These are phyloP conservation scores for Arthrinium phaeospermum DNA, from an alignment of 2,329 filamentous ascomycete species.

Conservation along the genomic window DNA sequence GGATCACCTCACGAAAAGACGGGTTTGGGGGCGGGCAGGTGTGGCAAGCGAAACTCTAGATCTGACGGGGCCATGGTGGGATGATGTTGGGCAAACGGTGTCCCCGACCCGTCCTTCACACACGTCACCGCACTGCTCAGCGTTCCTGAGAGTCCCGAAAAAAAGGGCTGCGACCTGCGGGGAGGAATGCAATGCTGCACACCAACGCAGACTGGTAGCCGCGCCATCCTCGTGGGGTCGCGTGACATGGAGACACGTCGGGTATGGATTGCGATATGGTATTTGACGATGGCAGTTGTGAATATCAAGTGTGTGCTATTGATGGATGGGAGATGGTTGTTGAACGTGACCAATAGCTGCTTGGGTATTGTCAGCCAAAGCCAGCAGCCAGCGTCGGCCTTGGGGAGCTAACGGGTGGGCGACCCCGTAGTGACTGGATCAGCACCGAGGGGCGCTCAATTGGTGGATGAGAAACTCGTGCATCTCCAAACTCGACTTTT, in stretches of 20 bases:
- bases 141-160: constrained; percentile 1
- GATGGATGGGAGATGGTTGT: not conserved
- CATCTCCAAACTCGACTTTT: not conserved
- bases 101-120: constrained; percentile 1
- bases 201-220: constrained; percentile 1
- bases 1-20: not conserved
- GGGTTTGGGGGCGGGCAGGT: not conserved
- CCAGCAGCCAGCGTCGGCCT: not conserved
- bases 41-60: constrained; percentile 3
- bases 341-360: constrained; percentile 15
- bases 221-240: not conserved
- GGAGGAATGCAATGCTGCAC: not conserved
- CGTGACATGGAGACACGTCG: not conserved
- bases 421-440: constrained; percentile 8
- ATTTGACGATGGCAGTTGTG: constrained; percentile 5
- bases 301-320: constrained; percentile 1
- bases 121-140: constrained; percentile 1
- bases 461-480: not conserved
- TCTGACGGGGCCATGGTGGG: constrained; percentile 20
- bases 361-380: constrained; percentile 19
- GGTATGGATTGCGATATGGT: not conserved
- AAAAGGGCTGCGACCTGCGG: constrained; percentile 12
- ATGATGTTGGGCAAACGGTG: constrained; percentile 22
- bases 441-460: not conserved
- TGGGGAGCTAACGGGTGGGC: not conserved